Conservation (phyloP, 495 filamentous ascomycete species). For the Wilcoxina mikolae region DNA sequence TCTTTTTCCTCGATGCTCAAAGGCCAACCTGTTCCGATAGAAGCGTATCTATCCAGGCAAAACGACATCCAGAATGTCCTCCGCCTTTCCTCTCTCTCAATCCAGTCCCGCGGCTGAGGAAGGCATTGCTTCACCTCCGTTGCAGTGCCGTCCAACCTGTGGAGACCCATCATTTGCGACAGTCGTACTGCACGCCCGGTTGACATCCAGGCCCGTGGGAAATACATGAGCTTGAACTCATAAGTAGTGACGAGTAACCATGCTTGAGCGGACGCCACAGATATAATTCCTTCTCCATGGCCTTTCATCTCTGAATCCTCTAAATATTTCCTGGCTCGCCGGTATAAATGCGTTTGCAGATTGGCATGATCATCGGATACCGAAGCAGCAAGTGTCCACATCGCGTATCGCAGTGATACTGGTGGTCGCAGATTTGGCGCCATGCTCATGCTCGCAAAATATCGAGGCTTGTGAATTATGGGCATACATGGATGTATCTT, state of each 20-base stretch:
- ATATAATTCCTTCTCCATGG: constrained; percentile 74
- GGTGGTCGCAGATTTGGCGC: constrained; percentile 75
- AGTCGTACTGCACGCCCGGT: constrained; percentile 63
- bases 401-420: constrained; percentile 76
- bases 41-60: constrained; percentile 78
- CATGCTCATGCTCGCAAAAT: constrained; percentile 69
- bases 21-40: constrained; percentile 95
- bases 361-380: constrained; percentile 63
- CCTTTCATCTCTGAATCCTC: constrained; percentile 86
- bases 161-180: constrained; percentile 81
- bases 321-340: constrained; percentile 72
- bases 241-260: constrained; percentile 68
- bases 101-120: constrained; percentile 77
- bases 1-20: constrained; percentile 87
- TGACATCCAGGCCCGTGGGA: constrained; percentile 90
- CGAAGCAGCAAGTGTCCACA: constrained; percentile 80
- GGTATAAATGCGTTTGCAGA: constrained; percentile 73
- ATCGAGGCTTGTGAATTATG: constrained; percentile 77
- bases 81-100: constrained; percentile 76
- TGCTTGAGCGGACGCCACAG: constrained; percentile 64
- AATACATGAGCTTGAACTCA: constrained; percentile 97
- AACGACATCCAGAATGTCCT: constrained; percentile 93
- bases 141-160: constrained; percentile 72
- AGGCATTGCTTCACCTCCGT: constrained; percentile 88
- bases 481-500: constrained; percentile 75